Conservation (phyloP, 768 basidiomycete species). For the Suillus sp. region DNA sequence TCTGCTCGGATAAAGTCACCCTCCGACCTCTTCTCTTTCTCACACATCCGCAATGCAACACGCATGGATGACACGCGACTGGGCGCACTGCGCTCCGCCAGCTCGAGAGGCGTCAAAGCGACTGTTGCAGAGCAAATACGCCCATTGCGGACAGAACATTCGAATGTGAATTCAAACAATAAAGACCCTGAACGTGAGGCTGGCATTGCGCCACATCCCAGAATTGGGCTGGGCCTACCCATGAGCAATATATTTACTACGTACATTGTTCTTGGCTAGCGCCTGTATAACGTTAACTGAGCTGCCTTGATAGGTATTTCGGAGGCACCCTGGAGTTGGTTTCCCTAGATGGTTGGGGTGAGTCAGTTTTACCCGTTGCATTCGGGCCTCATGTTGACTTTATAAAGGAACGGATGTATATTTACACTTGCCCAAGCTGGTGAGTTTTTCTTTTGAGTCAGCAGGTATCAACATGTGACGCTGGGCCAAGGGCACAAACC, state of each 20-base stretch:
- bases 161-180: slow-evolving; percentile 23
- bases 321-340: slow-evolving; percentile 80
- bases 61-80: slow-evolving; percentile 68
- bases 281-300: neutral
- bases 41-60: slow-evolving; percentile 76
- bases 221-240: slow-evolving; percentile 81
- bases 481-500: slow-evolving; percentile 68
- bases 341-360: slow-evolving; percentile 84
- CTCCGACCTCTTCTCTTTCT: slow-evolving; percentile 87
- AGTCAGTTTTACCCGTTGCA: slow-evolving; percentile 26
- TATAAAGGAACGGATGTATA: slow-evolving; percentile 78
- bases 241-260: slow-evolving; percentile 91
- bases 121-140: slow-evolving; percentile 81
- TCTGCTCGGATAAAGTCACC: slow-evolving; percentile 57
- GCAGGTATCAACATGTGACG: slow-evolving; percentile 6
- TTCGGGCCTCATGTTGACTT: slow-evolving; percentile 11
- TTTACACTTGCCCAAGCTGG: slow-evolving; percentile 77
- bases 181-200: slow-evolving; percentile 45
- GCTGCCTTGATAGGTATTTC: slow-evolving; percentile 58
- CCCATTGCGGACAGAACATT: slow-evolving; percentile 38
- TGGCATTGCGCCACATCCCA: slow-evolving; percentile 54
- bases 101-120: slow-evolving; percentile 65
- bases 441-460: slow-evolving; percentile 36
- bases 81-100: slow-evolving; percentile 65
- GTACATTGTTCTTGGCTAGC: slow-evolving; percentile 39